Conservation (phyloP, 176 grass and related monocot genomes). For the Carex cristatella region DNA sequence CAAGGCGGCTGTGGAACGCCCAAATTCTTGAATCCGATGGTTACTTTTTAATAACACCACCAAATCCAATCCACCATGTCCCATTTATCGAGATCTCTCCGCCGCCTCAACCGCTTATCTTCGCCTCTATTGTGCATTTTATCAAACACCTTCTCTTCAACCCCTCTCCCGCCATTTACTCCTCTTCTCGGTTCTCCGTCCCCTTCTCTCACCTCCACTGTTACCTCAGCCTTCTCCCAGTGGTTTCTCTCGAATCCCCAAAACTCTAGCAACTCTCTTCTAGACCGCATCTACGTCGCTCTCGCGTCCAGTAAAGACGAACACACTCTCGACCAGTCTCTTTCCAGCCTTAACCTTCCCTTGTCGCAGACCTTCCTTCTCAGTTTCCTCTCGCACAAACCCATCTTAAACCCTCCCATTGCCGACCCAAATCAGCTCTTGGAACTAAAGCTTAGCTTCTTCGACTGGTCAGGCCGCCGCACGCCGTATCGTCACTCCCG, state of each 20-base stretch:
- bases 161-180: background rate
- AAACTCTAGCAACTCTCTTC: constrained; percentile 16
- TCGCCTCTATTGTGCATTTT: constrained; percentile 7
- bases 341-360: constrained; percentile 26
- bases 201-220: constrained; percentile 12
- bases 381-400: constrained; percentile 40
- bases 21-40: background rate
- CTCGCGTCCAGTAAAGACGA: constrained; percentile 40
- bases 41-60: background rate
- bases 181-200: constrained; percentile 10
- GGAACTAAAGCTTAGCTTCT: constrained; percentile 71
- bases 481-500: constrained; percentile 55
- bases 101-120: background rate
- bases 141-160: constrained; percentile 23
- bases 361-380: constrained; percentile 57
- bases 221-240: constrained; percentile 45
- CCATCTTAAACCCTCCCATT: constrained; percentile 20
- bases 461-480: constrained; percentile 73
- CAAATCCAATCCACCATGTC: background rate
- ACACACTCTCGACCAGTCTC: constrained; percentile 31
- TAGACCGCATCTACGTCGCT: constrained; percentile 69
- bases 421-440: constrained; percentile 30
- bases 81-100: background rate
- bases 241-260: constrained; percentile 48
- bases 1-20: background rate